These are phyloP conservation scores for Sporothrix pseudoabietina DNA, from an alignment of 2,329 filamentous ascomycete species.

Conservation along the genomic window DNA sequence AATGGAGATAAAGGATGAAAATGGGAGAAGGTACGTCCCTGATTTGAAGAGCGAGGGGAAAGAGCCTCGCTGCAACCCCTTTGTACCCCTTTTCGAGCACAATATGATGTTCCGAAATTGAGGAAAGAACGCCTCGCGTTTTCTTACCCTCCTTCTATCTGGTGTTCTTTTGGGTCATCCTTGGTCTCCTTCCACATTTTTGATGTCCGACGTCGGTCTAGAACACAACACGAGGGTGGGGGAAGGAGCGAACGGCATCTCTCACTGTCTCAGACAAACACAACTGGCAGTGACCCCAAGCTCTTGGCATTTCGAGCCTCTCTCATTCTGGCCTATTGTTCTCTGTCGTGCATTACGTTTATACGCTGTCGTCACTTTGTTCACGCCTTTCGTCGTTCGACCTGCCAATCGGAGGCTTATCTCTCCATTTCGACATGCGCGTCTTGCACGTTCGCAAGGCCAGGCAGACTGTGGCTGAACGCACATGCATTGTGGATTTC, in stretches of 20 bases:
- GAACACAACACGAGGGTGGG: neutral
- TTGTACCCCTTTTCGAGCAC: neutral
- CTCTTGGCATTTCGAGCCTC: neutral
- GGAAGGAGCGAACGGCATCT: conserved; percentile 13
- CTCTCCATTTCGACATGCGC: neutral
- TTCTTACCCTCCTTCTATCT: neutral
- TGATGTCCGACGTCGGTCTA: conserved; percentile 17
- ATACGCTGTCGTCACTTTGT: neutral
- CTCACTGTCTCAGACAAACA: neutral
- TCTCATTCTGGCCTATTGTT: neutral
- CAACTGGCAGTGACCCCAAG: neutral
- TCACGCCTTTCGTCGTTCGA: neutral
- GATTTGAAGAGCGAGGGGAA: neutral
- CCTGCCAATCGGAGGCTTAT: neutral
- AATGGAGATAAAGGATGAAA: neutral
- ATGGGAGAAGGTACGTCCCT: neutral
- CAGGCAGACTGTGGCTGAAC: neutral
- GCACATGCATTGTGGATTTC: neutral
- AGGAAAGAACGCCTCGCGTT: conserved; percentile 10
- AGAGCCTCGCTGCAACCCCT: neutral
- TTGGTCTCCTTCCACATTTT: neutral
- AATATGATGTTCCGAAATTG: neutral
- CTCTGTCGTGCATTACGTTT: neutral
- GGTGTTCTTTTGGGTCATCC: neutral
- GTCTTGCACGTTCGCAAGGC: no score